Percentiles rank a stretch among this genome's conserved stretches.
Conservation (phyloP, 2,329 filamentous ascomycete genomes). For the Xylaria sp. region DNA sequence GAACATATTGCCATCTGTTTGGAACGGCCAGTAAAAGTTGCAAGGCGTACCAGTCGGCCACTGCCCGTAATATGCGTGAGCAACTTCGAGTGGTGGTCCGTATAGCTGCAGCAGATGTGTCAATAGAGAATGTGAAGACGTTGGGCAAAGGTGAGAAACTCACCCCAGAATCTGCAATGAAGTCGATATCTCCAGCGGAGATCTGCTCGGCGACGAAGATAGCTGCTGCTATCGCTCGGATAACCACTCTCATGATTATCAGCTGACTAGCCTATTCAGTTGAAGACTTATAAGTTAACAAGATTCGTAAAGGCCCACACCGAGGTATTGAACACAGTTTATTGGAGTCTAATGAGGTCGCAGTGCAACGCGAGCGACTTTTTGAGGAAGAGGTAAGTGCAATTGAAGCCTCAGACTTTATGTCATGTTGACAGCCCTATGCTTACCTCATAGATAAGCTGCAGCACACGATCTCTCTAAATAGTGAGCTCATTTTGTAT, state of each 20-base stretch:
- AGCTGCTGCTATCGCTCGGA: neutral
- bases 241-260: conserved; percentile 1
- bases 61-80: conserved; percentile 57
- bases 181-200: conserved; percentile 26
- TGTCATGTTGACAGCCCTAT: no score
- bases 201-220: neutral
- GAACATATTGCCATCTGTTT: neutral
- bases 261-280: neutral
- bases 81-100: conserved; percentile 53
- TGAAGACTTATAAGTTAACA: no score
- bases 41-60: conserved; percentile 47
- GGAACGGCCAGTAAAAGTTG: neutral
- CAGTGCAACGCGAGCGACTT: no score
- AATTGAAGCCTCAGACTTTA: no score
- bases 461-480: no score
- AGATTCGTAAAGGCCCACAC: no score
- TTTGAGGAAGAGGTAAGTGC: no score
- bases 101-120: conserved; percentile 18
- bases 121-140: neutral
- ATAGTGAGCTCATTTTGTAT: no score
- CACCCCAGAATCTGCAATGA: conserved; percentile 32
- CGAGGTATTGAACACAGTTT: no score
- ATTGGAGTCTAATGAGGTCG: no score
- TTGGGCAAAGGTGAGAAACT: neutral
- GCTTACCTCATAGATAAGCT: no score